Base-by-base conservation (phyloP, 2,329 filamentous ascomycete species). In the Colletotrichum sp. region DNA sequence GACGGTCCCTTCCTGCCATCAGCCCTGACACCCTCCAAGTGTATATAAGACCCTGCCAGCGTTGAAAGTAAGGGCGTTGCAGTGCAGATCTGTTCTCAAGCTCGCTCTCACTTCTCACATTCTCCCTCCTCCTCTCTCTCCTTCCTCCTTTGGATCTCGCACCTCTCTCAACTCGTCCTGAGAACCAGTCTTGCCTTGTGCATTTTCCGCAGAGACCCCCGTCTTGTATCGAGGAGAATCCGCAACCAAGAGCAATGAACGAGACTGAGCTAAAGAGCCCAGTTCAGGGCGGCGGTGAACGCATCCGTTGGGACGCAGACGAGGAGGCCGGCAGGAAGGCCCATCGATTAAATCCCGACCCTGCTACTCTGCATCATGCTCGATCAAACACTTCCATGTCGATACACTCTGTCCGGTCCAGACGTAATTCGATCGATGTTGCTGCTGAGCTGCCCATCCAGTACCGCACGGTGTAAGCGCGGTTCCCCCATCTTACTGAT, bases 381-480 rank as follows among this genome's bases (percentile, higher is more conserved):
- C 79, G 78, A 16, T 87, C 85, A 1, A 80, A 69, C 28, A 82
- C 85, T 55, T 87, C 86, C 2, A 81, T 88, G 79, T 86, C 85
- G 57, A 87, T 87, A 73, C 84, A 82, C 68, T 85, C 85, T 61
- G 80, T 84, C 30, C 82, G 81, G 43, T 85, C 84, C 7, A 80
- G 83, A 24, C 82, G 83, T 55, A 82, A 82, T 65, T 78, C 80
- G 66, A 84, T 88, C 34, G 86, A 88, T 71, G 86, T 85, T 6
- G 80, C 83, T 3, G 82, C 85, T 16, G 84, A 82, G 5, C 81
- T 90, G 65, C 89, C 89, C n/a, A 89, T 90, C 69, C 87, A 90
- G 77, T 91, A 91, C 79, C 87, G 89, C 60, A 90, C 88, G 5
- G 82, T 90, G 84, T 90, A 86, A 86, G 86, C 79, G 18, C 30